Evolutionary conservation across 495 filamentous ascomycete genomes (phyloP), one percentile per base, ranked within the genome.

Genomic region (Aspergillus haitiensis): DNA sequence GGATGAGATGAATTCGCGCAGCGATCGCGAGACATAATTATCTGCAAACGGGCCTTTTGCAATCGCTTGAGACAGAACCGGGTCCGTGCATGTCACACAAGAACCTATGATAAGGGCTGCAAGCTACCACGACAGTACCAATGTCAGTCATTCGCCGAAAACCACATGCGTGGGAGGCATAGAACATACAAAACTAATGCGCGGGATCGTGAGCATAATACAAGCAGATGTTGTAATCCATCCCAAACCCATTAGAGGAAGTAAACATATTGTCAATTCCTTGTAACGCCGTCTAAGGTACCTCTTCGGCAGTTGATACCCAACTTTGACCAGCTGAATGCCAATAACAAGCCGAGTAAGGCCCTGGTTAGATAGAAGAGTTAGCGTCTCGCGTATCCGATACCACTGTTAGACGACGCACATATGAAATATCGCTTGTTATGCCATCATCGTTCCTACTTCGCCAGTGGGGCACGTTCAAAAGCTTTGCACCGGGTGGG

Each of bases 11-110:
- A 86, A 83, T 66, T 86, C 81, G n/a, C 83, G 78, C 21, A 86
- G 75, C 36, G 75, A 69, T 11, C 82, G 74, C 36, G 78, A 71
- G 34, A 86, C 84, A 52, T 80, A 85, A 60, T 82, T 83, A 64
- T 86, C 83, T 6, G 84, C 78, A 60, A 86, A 86, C 0, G 82
- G 82, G 0, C 84, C 84, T 64, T 86, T 86, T 18, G 82, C 82
- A 50, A 86, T 78, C 35, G 83, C 82, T 65, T 86, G 83, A 1
- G 82, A 84, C 7, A 86, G 72, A 49, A 85, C 73, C 0, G 83
- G 84, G 46, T 86, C 84, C n/a, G 83, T 86, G 61, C 81, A 84
- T 5, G 82, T 85, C 31, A 84, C 81, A 61, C 81, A 85, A 0
- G 83, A 82, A n/a, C 77, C 82, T 63, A 86, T 84, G 36, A 85